Evolutionary conservation across 2,329 filamentous ascomycete genomes (phyloP), one percentile per base, ranked within the genome.

Genomic region (Penicillium capsulatum): DNA sequence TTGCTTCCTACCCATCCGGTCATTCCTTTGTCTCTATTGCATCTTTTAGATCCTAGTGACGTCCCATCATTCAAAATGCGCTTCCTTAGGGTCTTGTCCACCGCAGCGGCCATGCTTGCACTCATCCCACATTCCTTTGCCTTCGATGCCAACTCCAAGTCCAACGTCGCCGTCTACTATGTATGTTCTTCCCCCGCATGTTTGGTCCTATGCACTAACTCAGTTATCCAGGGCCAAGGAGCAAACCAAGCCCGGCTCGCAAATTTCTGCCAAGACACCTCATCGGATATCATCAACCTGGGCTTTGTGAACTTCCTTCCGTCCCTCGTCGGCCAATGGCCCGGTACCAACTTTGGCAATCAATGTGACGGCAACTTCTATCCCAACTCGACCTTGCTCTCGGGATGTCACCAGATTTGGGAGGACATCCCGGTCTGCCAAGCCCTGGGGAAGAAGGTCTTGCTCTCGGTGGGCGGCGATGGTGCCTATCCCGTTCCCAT

Each of bases 261-360:
- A 24, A 63, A 73, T 34, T 73, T 75, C 48, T 80, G 77, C 59
- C 53, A 67, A 26, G 71, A 77, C 37, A 60, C 67, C 0, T 67
- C 64, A 20, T 57, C 76, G 41, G 76, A 80, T 46, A 73, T 80
- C 34, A 74, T 80, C 55, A 74, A 72, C 44, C 58, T 80, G 42
- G 74, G 64, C 3, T 80, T 80, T 49, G 64, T 80, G 40, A 75
- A 75, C 47, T 48, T 62, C 27, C 79, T 79, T 50, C 76, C 77
- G 1, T 64, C 69, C 31, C 54, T 55, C 19, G 44, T 56, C 13
- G 67, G 64, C 27, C 70, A 68, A 24, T 76, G 67, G 46, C 76
- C 76, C 4, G 69, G 66, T 8, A 71, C 68, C 9, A 77, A 80
- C 61, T 79, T 79, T 53, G 76, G 72, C 45, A 77, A 75, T 50